These are phyloP conservation scores for Aleurites moluccanus DNA, from an alignment of 441 rosid genomes.

Conservation along the genomic window DNA sequence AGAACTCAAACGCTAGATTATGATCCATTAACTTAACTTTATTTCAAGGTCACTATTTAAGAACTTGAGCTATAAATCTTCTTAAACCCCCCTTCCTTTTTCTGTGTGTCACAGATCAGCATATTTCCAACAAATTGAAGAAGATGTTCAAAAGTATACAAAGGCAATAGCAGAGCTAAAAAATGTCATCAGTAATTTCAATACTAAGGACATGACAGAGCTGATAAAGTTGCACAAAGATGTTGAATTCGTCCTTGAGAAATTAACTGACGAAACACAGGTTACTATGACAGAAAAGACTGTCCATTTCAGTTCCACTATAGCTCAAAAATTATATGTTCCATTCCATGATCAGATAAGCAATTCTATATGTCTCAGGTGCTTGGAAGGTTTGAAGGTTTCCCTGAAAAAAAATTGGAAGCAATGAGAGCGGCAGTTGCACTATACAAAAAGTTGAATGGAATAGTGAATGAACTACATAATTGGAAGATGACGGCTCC, in stretches of 20 bases:
- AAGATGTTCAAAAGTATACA: constrained; percentile 61
- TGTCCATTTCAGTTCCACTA: not conserved
- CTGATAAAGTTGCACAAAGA: constrained; percentile 58
- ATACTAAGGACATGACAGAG: constrained; percentile 74
- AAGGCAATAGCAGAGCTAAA: constrained; percentile 56
- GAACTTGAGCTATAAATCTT: not conserved
- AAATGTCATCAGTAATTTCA: constrained; percentile 52
- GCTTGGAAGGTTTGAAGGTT: constrained; percentile 76
- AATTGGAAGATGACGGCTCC: constrained; percentile 69
- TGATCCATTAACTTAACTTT: not conserved
- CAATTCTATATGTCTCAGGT: constrained; percentile 42
- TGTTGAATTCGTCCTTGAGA: constrained; percentile 74
- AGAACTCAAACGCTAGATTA: not conserved
- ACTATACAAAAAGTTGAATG: constrained; percentile 54
- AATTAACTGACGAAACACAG: constrained; percentile 78
- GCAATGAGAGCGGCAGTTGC: constrained; percentile 70
- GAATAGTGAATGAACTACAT: constrained; percentile 54
- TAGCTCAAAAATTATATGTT: not conserved
- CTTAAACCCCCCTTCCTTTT: not conserved
- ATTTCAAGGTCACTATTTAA: too few species aligned
- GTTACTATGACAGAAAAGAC: constrained; percentile 5
- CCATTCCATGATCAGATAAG: constrained; percentile 1
- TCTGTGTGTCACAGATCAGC: constrained; percentile 65
- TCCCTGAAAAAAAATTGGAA: constrained; percentile 80
- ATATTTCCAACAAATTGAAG: constrained; percentile 83